Percentiles rank a stretch among this genome's conserved stretches.
phyloP scores from a whole-genome alignment of 2,329 filamentous ascomycete genomes.

The Pezicula carpinea region DNA sequence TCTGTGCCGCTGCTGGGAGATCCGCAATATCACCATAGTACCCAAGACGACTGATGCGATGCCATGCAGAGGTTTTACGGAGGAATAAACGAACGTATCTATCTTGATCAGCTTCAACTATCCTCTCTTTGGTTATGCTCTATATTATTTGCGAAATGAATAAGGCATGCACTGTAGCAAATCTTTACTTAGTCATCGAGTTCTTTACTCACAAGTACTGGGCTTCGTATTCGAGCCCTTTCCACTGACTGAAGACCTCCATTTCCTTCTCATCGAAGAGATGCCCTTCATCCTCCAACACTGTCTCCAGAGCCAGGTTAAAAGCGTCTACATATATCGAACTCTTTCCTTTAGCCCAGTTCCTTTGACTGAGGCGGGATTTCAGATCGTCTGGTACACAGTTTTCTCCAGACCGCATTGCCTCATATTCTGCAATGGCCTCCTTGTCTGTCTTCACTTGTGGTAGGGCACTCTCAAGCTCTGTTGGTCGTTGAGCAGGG shows the following conservation, averaged over 20 bases:
- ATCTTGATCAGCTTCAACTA: no score
- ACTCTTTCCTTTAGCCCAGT: conserved; percentile 72
- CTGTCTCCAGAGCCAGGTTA: conserved; percentile 84
- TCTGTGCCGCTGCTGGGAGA: conserved; percentile 58
- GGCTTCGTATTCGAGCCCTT: conserved; percentile 68
- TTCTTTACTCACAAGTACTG: conserved; percentile 73
- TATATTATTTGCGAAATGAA: background rate
- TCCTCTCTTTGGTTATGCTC: background rate
- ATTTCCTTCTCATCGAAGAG: conserved; percentile 79
- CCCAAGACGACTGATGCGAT: conserved; percentile 70
- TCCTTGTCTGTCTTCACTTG: conserved; percentile 61
- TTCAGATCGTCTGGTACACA: conserved; percentile 36
- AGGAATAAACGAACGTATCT: conserved; percentile 92
- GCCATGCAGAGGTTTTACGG: conserved; percentile 87
- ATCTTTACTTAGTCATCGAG: background rate
- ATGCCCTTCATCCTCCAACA: conserved; percentile 82
- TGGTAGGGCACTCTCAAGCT: conserved; percentile 68
- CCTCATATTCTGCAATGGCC: conserved; percentile 77
- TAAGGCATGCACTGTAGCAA: no score
- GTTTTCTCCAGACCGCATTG: conserved; percentile 39
- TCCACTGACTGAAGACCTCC: conserved; percentile 74
- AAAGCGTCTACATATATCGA: conserved; percentile 98
- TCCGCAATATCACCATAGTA: conserved; percentile 83
- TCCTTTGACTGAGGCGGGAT: conserved; percentile 48
- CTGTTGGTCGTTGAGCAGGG: conserved; percentile 46